Evolutionary conservation across 1,139 yeast genomes (phyloP), one percentile per base, ranked within the genome.

Genomic region (Komagataea norvegica): DNA sequence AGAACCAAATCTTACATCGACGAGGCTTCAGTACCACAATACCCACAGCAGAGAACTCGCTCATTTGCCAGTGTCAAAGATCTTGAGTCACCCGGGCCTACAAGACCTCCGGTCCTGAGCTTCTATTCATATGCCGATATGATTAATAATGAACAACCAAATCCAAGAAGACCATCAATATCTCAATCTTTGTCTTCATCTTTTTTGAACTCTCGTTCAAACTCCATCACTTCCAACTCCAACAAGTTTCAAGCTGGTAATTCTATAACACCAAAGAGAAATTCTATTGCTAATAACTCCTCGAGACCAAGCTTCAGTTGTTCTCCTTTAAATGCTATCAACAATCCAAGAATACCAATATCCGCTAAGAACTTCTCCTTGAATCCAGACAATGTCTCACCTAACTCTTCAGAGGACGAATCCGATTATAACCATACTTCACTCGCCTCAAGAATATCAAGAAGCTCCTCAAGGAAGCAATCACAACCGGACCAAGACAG

Each of bases 101-200:
- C 41, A 22, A 47, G 51, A 42, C 54, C 54, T 11, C 78, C 80
- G n/a, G 65, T 78, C 2, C 65, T 83, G 29, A 74, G 79, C 33
- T 84, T 84, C 57, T 82, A 77, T 55, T 79, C 89, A 5, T 85
- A 81, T 57, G 94, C 91, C 5, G 95, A 85, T 51, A 72, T 85
- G 70, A 71, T 84, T 44, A 72, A 67, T 48, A 77, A 72, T 52
- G 88, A 81, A 55, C 52, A 56, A 39, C 54, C 84, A 68, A 56
- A 62, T 43, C 63, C 72, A 28, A 70, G 80, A 55, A 70, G 85
- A 57, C 86, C 86, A 17, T 68, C 79, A 5, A 57, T 70, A 17
- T 48, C 63, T 3, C 65, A 65, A 30, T 59, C 68, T 2, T 44
- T 61, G 20, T 59, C 68, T 3, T 57, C 66, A 2, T 54, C 62